phyloP scores from a whole-genome alignment of 2,329 filamentous ascomycete species.

The Aspergillus brasiliensis region DNA sequence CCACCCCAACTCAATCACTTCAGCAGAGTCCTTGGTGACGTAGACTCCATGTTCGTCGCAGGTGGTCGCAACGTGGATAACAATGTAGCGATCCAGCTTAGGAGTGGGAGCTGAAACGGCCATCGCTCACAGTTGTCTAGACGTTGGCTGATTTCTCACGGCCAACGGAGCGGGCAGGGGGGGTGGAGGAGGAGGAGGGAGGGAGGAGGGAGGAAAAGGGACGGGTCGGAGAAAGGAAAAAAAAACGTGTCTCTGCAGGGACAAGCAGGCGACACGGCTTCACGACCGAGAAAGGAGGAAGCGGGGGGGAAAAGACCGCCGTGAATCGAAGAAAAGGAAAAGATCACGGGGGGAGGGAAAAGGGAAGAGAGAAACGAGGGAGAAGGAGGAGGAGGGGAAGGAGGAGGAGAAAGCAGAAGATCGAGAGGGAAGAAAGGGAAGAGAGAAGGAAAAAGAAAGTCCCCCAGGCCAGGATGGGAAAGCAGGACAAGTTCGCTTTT shows the following conservation, averaged over 20 bases:
- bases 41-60: conserved; percentile 99
- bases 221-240: conserved; percentile 26
- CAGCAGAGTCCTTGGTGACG: conserved; percentile 97
- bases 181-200: conserved; percentile 22
- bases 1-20: conserved; percentile 99
- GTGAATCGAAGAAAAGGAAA: conserved; percentile 32
- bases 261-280: conserved; percentile 31
- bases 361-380: conserved; percentile 11
- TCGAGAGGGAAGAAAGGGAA: conserved; percentile 29
- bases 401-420: conserved; percentile 24
- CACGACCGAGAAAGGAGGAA: conserved; percentile 26
- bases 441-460: conserved; percentile 31
- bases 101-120: conserved; percentile 58
- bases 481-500: conserved; percentile 20
- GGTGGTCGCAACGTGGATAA: conserved; percentile 97
- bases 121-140: conserved; percentile 35
- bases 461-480: conserved; percentile 15
- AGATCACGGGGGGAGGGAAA: conserved; percentile 18
- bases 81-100: conserved; percentile 91
- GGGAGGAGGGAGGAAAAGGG: conserved; percentile 22
- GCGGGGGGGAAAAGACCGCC: conserved; percentile 19
- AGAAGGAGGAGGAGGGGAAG: conserved; percentile 17
- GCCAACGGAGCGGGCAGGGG: conserved; percentile 32
- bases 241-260: conserved; percentile 30
- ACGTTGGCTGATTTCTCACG: conserved; percentile 18